Evolutionary conservation across 2,329 filamentous ascomycete genomes (phyloP).

Genomic region (Trichoderma sp.): DNA sequence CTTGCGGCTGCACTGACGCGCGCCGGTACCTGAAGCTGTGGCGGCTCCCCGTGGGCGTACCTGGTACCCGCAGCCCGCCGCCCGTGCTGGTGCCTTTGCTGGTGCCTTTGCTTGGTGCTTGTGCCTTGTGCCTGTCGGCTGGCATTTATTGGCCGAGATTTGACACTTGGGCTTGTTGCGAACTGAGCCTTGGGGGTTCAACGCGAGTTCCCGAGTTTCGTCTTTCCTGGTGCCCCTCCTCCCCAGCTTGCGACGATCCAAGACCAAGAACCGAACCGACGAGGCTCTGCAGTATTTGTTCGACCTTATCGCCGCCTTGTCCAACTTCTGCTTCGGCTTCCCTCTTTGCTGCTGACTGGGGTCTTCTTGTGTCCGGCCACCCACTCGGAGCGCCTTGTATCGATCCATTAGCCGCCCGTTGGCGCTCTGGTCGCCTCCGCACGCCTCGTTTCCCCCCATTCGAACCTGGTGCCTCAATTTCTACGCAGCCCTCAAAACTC

Average conservation of each 20-base stretch:
- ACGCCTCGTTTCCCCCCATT: background rate
- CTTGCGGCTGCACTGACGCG: background rate
- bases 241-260: conserved; percentile 4
- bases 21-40: background rate
- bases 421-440: conserved; percentile 18
- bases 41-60: background rate
- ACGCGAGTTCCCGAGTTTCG: conserved; percentile 8
- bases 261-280: background rate
- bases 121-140: background rate
- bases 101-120: background rate
- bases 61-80: background rate
- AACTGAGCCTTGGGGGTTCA: conserved; percentile 12
- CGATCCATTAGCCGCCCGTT: conserved; percentile 11
- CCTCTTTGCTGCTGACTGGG: background rate
- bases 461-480: background rate
- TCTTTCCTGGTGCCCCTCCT: conserved; percentile 11
- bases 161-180: conserved; percentile 12
- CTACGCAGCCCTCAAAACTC: conserved; percentile 2
- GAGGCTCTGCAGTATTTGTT: background rate
- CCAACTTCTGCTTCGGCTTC: too few species aligned
- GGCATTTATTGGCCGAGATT: conserved; percentile 19
- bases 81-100: background rate
- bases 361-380: background rate
- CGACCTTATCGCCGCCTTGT: background rate
- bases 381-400: background rate